These are phyloP conservation scores for Salvia miltiorrhiza DNA, from an alignment of 257 asterid species.

Conservation along the genomic window DNA sequence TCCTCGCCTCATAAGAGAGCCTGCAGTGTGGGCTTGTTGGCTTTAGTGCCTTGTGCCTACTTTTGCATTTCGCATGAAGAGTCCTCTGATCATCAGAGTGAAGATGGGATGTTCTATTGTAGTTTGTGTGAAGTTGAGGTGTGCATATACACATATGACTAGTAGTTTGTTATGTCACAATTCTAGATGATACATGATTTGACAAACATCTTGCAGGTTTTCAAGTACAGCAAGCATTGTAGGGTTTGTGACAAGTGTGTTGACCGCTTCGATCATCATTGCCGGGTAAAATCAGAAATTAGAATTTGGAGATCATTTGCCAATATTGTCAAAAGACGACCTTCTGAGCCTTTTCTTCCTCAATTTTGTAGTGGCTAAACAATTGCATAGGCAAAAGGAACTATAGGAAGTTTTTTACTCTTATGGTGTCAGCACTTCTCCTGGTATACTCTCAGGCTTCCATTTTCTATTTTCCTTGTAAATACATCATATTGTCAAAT, in stretches of 20 bases:
- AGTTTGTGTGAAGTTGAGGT: constrained; percentile 99
- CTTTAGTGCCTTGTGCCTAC: constrained; percentile 71
- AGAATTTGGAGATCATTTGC: constrained; percentile 6
- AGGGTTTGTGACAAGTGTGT: constrained; percentile 98
- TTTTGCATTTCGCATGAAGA: constrained; percentile 51
- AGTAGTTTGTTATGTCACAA: not conserved
- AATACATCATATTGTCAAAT: not conserved
- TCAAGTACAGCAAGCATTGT: constrained; percentile 96
- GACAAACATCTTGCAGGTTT: constrained; percentile 59
- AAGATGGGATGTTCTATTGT: constrained; percentile 98
- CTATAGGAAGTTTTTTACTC: constrained; percentile 83
- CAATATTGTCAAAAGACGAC: not conserved
- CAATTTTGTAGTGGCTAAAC: constrained; percentile 84
- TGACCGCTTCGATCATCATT: constrained; percentile 92
- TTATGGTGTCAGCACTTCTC: constrained; percentile 93
- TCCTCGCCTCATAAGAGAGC: constrained; percentile 25
- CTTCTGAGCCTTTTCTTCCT: constrained; percentile 19
- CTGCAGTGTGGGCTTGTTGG: constrained; percentile 37
- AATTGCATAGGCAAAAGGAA: constrained; percentile 95
- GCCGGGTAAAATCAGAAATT: constrained; percentile 63
- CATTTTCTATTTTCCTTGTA: not conserved
- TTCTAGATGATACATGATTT: not conserved
- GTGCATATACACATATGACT: constrained; percentile 10
- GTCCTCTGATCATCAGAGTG: constrained; percentile 74
- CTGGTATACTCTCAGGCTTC: constrained; percentile 60